These are phyloP conservation scores for Amanita rubescens DNA, from an alignment of 768 basidiomycete species.

Conservation along the genomic window DNA sequence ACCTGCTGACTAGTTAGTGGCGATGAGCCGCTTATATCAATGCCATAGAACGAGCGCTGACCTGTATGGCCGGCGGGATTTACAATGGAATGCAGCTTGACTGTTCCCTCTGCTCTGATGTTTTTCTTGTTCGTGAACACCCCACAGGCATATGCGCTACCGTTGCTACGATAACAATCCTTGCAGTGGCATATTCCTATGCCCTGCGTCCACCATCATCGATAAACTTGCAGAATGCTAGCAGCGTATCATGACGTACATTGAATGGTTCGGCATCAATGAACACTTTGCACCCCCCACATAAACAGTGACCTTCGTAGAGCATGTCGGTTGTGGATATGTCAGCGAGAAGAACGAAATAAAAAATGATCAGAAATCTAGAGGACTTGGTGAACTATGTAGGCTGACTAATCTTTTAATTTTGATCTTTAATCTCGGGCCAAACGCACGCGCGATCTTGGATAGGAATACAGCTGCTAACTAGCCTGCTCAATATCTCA, in stretches of 20 bases:
- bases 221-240: background rate
- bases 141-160: background rate
- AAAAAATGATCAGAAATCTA: too few species aligned
- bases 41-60: background rate
- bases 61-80: background rate
- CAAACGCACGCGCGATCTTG: too few species aligned
- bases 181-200: slow-evolving; percentile 1
- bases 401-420: too few species aligned
- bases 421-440: too few species aligned
- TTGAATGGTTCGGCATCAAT: slow-evolving; percentile 1
- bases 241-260: background rate
- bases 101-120: background rate
- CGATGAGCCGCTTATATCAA: too few species aligned
- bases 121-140: background rate
- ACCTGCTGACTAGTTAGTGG: background rate
- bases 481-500: too few species aligned
- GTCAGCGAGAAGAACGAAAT: too few species aligned
- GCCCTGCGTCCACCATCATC: background rate
- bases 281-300: background rate
- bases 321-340: background rate
- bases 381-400: too few species aligned
- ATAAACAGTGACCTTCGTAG: slow-evolving; percentile 5
- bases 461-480: too few species aligned
- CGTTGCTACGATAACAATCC: background rate
- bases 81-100: background rate